Evolutionary conservation across 2,329 filamentous ascomycete genomes (phyloP).

Genomic region (Talaromyces sp.): DNA sequence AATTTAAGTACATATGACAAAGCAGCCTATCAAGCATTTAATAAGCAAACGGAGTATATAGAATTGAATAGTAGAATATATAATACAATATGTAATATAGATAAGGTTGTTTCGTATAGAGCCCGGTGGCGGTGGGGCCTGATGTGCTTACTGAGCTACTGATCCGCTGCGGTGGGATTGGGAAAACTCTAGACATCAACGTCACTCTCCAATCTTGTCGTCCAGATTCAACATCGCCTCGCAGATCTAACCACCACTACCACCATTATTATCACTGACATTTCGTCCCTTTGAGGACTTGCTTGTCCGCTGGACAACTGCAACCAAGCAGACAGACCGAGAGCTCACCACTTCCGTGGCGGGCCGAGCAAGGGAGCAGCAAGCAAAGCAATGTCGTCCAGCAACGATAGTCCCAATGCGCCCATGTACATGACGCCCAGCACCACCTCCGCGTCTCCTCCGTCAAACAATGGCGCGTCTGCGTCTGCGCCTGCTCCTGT

Average conservation of each 20-base stretch:
- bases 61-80: too few species aligned
- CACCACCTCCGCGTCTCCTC: background rate
- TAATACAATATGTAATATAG: too few species aligned
- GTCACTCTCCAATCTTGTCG: background rate
- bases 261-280: background rate
- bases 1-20: background rate
- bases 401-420: background rate
- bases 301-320: background rate
- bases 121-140: too few species aligned
- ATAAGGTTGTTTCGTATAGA: background rate
- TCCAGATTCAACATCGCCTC: background rate
- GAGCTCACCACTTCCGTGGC: too few species aligned
- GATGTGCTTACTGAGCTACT: too few species aligned
- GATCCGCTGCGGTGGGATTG: too few species aligned
- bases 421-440: background rate
- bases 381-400: background rate
- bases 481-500: background rate
- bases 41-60: too few species aligned
- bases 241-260: too few species aligned
- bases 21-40: too few species aligned
- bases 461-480: background rate
- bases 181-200: background rate
- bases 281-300: background rate
- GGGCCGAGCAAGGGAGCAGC: background rate
- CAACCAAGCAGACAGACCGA: background rate